phyloP scores from a whole-genome alignment of 108 stramenopile species.

The Nannochloropsis salina region DNA sequence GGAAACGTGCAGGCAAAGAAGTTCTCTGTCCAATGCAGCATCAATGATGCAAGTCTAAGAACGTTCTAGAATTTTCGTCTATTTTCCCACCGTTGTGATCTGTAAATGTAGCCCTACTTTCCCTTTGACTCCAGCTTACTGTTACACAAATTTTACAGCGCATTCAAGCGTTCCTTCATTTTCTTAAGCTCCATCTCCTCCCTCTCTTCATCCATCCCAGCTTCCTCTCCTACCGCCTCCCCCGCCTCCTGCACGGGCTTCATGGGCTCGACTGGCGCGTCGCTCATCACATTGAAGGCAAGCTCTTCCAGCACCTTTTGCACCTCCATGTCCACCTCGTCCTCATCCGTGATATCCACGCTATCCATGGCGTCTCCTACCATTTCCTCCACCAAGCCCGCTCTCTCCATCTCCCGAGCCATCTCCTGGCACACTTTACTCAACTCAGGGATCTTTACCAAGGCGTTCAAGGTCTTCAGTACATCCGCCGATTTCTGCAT shows the following conservation, averaged over 20 bases:
- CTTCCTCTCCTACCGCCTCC: neutral
- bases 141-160: neutral
- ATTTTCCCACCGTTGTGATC: too few relatives aligned
- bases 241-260: neutral
- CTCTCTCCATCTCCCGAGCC: slow-evolving; percentile 2
- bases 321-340: neutral
- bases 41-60: too few relatives aligned
- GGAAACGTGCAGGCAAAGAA: too few relatives aligned
- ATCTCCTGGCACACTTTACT: slow-evolving; percentile 2
- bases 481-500: slow-evolving; percentile 5
- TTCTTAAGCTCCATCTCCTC: neutral
- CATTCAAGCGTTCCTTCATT: slow-evolving; percentile 18
- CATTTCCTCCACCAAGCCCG: neutral
- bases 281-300: neutral
- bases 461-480: neutral
- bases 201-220: neutral
- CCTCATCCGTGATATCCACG: neutral
- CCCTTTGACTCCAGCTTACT: too few relatives aligned
- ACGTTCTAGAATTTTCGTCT: too few relatives aligned
- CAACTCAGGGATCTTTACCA: neutral
- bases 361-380: neutral
- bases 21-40: too few relatives aligned
- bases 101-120: too few relatives aligned
- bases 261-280: neutral
- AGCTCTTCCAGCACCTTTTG: neutral